Evolutionary conservation across 768 basidiomycete genomes (phyloP).

Genomic region (Phanerodontia chrysosporium): DNA sequence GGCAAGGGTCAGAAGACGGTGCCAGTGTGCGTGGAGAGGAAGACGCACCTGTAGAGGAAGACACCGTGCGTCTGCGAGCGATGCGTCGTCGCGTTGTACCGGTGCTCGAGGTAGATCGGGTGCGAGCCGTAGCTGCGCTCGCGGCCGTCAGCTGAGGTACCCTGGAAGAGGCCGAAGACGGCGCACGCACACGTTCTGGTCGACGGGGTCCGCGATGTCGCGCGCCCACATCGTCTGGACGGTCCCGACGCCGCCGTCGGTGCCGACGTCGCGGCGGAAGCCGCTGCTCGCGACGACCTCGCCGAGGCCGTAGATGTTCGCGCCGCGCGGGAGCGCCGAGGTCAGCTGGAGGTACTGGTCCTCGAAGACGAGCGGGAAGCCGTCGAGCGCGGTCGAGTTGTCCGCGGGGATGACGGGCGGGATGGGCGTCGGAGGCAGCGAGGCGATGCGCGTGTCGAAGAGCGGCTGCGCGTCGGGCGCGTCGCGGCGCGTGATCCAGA

Average conservation of each 20-base stretch:
- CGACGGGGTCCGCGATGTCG: constrained; percentile 57
- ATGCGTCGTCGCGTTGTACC: constrained; percentile 47
- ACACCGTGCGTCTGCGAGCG: constrained; percentile 69
- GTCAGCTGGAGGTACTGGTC: constrained; percentile 76
- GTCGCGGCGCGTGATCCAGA: constrained; percentile 76
- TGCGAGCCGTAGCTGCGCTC: constrained; percentile 60
- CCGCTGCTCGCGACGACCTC: constrained; percentile 69
- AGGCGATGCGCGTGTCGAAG: constrained; percentile 66
- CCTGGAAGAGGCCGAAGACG: background rate
- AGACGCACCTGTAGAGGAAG: constrained; percentile 49
- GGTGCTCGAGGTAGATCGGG: constrained; percentile 70
- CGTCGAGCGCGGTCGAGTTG: constrained; percentile 52
- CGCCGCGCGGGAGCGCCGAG: constrained; percentile 57
- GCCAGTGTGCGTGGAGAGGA: too few species aligned
- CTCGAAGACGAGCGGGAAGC: constrained; percentile 72
- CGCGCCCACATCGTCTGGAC: constrained; percentile 68
- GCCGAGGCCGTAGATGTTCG: constrained; percentile 78
- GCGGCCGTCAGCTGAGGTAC: background rate
- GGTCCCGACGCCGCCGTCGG: constrained; percentile 47
- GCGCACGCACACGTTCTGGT: constrained; percentile 59
- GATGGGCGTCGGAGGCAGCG: constrained; percentile 57
- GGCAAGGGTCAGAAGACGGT: background rate
- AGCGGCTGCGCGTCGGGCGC: constrained; percentile 50
- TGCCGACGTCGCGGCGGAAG: constrained; percentile 57
- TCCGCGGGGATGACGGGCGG: constrained; percentile 47